Evolutionary conservation across 106 monocot genomes (phyloP).

Genomic region (Acorus calamus): DNA sequence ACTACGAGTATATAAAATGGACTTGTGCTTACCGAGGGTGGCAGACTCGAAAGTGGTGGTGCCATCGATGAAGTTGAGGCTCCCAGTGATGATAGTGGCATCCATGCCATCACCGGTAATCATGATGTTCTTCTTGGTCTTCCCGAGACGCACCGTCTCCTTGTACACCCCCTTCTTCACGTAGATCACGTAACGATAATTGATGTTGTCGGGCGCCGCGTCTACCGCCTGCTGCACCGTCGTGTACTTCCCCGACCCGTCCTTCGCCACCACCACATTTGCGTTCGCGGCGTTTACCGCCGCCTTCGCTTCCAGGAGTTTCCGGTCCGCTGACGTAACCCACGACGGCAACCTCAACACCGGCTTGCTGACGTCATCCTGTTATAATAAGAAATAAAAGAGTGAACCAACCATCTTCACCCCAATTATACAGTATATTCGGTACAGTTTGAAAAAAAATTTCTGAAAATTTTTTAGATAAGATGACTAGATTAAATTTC

Average conservation of each 20-base stretch:
- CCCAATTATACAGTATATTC: no score
- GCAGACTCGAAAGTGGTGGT: conserved; percentile 25
- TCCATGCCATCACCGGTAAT: conserved; percentile 26
- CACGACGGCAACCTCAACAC: conserved; percentile 14
- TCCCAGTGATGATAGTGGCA: conserved; percentile 26
- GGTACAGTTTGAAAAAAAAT: no score
- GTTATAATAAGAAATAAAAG: no score
- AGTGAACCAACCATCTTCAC: no score
- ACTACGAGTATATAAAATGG: no score
- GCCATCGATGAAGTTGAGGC: conserved; percentile 21
- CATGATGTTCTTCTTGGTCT: conserved; percentile 26
- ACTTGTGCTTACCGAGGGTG: conserved; percentile 21
- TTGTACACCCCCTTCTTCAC: conserved; percentile 26
- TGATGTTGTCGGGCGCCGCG: conserved; percentile 4
- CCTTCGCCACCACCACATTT: conserved; percentile 16
- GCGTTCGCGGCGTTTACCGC: not conserved
- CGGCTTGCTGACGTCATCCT: not conserved
- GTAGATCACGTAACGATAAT: conserved; percentile 13
- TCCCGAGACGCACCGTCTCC: conserved; percentile 24
- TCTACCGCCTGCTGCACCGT: conserved; percentile 25
- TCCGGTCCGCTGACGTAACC: conserved; percentile 10
- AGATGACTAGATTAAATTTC: no score
- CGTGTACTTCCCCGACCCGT: conserved; percentile 23
- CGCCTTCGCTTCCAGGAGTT: conserved; percentile 12
- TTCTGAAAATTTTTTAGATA: no score